Percentiles rank a stretch among this genome's conserved stretches.
These are phyloP conservation scores for Corymbia calophylla DNA, from an alignment of 441 rosid species.

Conservation along the genomic window DNA sequence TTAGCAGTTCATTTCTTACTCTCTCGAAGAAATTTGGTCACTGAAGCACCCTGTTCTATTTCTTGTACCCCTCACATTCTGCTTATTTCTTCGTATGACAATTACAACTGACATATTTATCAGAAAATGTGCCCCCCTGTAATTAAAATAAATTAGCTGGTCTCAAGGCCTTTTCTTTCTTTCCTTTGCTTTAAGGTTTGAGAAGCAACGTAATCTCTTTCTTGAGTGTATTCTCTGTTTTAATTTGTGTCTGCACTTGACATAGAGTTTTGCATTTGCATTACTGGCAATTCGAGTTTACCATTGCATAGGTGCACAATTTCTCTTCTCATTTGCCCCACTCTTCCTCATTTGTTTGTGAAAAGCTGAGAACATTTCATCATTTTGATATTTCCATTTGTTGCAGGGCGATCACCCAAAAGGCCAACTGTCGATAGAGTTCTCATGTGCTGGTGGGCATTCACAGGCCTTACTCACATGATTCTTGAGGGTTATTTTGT, in stretches of 20 bases:
- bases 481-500: conserved; percentile 85
- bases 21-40: background rate
- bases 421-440: conserved; percentile 40
- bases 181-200: background rate
- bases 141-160: background rate
- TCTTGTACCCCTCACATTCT: background rate
- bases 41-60: background rate
- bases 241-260: background rate
- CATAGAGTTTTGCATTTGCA: background rate
- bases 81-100: background rate
- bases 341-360: background rate
- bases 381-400: background rate
- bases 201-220: background rate
- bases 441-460: conserved; percentile 97
- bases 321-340: background rate
- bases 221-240: background rate
- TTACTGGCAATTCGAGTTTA: background rate
- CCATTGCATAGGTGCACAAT: background rate
- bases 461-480: conserved; percentile 83
- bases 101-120: background rate
- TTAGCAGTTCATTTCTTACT: background rate
- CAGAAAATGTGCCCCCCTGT: background rate
- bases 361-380: background rate
- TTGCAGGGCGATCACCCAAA: conserved; percentile 35
- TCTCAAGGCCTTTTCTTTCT: background rate